phyloP scores from a whole-genome alignment of 2,329 filamentous ascomycete species.

The Diaporthe caulivora region DNA sequence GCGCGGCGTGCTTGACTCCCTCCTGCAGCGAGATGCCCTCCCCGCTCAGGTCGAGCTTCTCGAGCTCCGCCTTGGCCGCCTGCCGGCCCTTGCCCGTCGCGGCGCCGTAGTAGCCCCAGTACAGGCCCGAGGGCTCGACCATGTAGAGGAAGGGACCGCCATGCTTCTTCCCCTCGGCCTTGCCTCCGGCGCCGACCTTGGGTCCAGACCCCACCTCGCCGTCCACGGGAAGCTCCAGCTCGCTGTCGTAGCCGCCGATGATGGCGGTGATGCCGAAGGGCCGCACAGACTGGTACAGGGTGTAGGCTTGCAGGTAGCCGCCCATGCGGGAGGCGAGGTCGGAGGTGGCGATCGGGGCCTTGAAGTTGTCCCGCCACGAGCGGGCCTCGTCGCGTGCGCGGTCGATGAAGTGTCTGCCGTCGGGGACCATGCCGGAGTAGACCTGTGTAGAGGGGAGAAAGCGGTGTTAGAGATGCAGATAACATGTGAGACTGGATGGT shows the following conservation, averaged over 20 bases:
- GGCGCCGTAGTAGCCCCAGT: conserved; percentile 99
- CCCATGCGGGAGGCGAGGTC: conserved; percentile 94
- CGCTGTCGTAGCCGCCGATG: conserved; percentile 92
- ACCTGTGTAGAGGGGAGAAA: conserved; percentile 67
- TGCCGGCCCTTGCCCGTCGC: conserved; percentile 97
- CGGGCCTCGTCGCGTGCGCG: conserved; percentile 94
- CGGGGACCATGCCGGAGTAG: conserved; percentile 92
- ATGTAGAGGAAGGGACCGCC: conserved; percentile 97
- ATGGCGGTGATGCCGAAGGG: conserved; percentile 98
- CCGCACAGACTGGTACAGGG: conserved; percentile 94
- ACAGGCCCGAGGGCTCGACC: conserved; percentile 96
- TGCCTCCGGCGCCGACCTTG: conserved; percentile 83
- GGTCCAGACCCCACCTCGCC: conserved; percentile 90
- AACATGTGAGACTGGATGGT: not conserved
- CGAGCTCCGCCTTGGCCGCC: conserved; percentile 96
- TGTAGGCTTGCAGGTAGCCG: conserved; percentile 96
- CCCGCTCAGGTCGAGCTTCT: conserved; percentile 91
- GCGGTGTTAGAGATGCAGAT: conserved; percentile 27
- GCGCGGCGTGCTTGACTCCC: conserved; percentile 94
- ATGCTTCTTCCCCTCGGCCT: conserved; percentile 78
- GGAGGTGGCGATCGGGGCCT: conserved; percentile 89
- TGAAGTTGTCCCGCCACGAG: conserved; percentile 93
- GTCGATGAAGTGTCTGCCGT: conserved; percentile 94
- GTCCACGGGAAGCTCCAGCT: conserved; percentile 86
- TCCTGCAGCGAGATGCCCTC: conserved; percentile 84